A percentile compares a stretch with the other conserved stretches of the same genome.
Evolutionary conservation across 495 filamentous ascomycete genomes (phyloP).

Genomic region (Penicillium alfredii): DNA sequence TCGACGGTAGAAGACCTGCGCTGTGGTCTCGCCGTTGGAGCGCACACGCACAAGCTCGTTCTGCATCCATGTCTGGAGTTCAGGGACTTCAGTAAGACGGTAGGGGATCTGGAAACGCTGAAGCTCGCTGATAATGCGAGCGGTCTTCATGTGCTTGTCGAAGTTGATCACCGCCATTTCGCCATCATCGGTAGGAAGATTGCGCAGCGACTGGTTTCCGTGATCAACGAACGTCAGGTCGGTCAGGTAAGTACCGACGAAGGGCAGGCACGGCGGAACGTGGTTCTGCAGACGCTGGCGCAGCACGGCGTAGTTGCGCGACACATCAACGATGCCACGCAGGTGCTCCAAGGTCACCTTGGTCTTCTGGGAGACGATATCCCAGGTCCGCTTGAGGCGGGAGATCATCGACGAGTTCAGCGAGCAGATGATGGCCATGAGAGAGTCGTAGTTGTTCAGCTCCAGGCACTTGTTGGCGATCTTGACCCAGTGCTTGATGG

Average conservation of each 20-base stretch:
- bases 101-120: constrained; percentile 98
- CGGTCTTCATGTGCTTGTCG: constrained; percentile 93
- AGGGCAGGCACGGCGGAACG: constrained; percentile 89
- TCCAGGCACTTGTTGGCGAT: constrained; percentile 81
- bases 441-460: constrained; percentile 90
- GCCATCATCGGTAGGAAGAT: constrained; percentile 46
- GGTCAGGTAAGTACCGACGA: constrained; percentile 94
- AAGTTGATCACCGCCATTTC: constrained; percentile 88
- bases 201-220: constrained; percentile 68
- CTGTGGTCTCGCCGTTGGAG: constrained; percentile 68
- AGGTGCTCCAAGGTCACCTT: constrained; percentile 72
- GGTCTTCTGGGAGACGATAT: constrained; percentile 77
- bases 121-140: constrained; percentile 89
- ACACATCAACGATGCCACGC: constrained; percentile 75
- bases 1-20: constrained; percentile 77
- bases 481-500: constrained; percentile 99
- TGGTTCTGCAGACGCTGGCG: constrained; percentile 81
- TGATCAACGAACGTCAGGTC: constrained; percentile 75
- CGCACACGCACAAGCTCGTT: constrained; percentile 76
- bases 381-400: constrained; percentile 92
- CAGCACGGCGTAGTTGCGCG: constrained; percentile 87
- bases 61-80: constrained; percentile 92
- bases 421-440: constrained; percentile 95
- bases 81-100: constrained; percentile 72
- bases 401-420: constrained; percentile 86